Conservation (phyloP, 805 yeast genomes). For the Zygoascus flipseniorum region DNA sequence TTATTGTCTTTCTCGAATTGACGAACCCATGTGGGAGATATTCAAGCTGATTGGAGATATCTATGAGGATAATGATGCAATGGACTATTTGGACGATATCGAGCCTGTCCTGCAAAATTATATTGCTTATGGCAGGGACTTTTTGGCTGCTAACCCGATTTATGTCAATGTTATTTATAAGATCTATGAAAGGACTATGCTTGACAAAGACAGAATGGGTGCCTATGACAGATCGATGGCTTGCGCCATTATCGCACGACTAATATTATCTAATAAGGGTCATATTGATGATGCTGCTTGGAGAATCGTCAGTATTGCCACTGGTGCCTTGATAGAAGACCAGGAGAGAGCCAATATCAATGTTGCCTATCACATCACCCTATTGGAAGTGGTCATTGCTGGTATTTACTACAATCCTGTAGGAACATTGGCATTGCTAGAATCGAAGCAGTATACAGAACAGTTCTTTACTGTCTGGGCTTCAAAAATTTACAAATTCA, state of each 20-base stretch:
- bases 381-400: constrained; percentile 56
- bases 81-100: constrained; percentile 67
- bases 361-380: constrained; percentile 37
- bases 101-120: constrained; percentile 67
- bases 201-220: constrained; percentile 38
- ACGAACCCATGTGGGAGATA: constrained; percentile 68
- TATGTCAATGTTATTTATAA: constrained; percentile 43
- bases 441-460: constrained; percentile 36
- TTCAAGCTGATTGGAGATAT: constrained; percentile 42
- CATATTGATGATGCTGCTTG: constrained; percentile 40
- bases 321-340: constrained; percentile 30
- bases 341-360: constrained; percentile 29
- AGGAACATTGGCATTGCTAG: constrained; percentile 43
- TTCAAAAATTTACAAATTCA: constrained; percentile 42
- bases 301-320: constrained; percentile 36
- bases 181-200: constrained; percentile 34
- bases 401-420: constrained; percentile 54
- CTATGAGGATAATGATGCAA: constrained; percentile 33
- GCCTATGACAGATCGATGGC: constrained; percentile 52
- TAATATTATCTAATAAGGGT: constrained; percentile 50
- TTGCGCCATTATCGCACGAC: constrained; percentile 55
- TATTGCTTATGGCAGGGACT: constrained; percentile 50
- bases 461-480: constrained; percentile 63
- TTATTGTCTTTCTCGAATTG: constrained; percentile 48
- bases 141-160: constrained; percentile 39